Base-by-base conservation (phyloP, 805 yeast species). In the Yamadazyma olivae region DNA sequence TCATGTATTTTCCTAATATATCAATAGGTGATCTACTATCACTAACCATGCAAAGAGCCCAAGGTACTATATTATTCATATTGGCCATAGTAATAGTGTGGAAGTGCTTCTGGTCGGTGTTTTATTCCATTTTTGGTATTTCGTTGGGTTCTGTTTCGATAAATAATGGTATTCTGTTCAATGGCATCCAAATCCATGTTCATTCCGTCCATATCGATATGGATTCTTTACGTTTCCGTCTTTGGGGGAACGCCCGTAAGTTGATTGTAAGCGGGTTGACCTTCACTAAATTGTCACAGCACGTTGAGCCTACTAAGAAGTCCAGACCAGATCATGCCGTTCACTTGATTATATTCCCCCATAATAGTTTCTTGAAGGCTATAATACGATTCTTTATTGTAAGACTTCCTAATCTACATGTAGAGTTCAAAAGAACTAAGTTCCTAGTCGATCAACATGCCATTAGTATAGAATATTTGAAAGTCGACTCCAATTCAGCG, bases 91-190 rank as follows among this genome's bases (percentile, higher is more conserved):
- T 13, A 9, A 6, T 27, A n/a, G 6, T 16, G 19, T 27, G 30
- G 30, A 8, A 9, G 13, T 6, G 12, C 13, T 9, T 17, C 12
- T 67, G 73, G 73, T 45, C 47, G 21, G 18, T 59, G 14, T 38
- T 61, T n/a, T 61, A 59, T 41, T 18, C 38, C 6, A 10, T 59
- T 6, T 42, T 55, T 7, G 73, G 73, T 17, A 36, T 66, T 32
- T 59, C 62, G 38, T 41, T 67, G 24, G 48, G 52, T 21, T 53
- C 60, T 13, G 28, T 67, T 4, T 40, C 63, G 13, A 50, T 67
- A 25, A 63, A 59, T 44, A 66, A 66, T 42, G 72, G 73, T 8
- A 35, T 67, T 2, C 60, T 51, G 60, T 47, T 65, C 43, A 62
- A 64, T 41, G 48, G 57, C 3, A 44, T 67, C 17, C 32, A 50